Evolutionary conservation across 2,329 filamentous ascomycete species (phyloP), one percentile per base, ranked within the genome.

Genomic region (Trichophyton mentagrophytes): DNA sequence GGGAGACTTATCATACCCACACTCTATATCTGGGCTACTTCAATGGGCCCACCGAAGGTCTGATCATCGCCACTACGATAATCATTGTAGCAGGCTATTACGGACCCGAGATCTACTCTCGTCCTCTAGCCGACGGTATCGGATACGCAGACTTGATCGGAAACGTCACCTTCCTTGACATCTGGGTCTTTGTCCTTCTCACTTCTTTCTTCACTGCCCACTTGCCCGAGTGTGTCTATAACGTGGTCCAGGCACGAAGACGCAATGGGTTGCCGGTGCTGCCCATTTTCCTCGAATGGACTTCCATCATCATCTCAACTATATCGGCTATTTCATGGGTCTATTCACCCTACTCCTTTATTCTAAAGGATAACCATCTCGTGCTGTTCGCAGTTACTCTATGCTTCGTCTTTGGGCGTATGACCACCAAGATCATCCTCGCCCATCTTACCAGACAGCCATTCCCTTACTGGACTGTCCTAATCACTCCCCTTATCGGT

Each of bases 1-100:
- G 93, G 93, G 93, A 99, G 77, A 99, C 93, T 0, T 99, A 96
- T 73, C 93, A 99, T 76, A 96, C 93, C 3, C 93, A 99, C 73
- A 97, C 93, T 0, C 79, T 99, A 4, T 99, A 96, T 74, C 84
- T 99, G 11, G 93, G 93, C 60, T 90, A 92, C 72, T 88, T 99
- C 82, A 99, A 99, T 73, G 93, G 93, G 0, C 93, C 93, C 1
- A 99, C 93, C 69, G 93, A 99, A 78, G 93, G 93, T 20, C 79
- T 99, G 38, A 85, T 97, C 59, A 86, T 99, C 65, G 93, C 91
- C 27, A 91, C 89, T 70, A 75, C 78, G 58, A 83, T 96, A 69
- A 97, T 97, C 89, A 80, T 88, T 61, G 77, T 89, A 42, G 95
- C 90, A 3, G 93, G 92, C 47, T 86, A 87, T 71, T 96, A 88